A percentile compares a stretch with the other conserved stretches of the same genome.
These are phyloP conservation scores for Solanum pinnatisectum DNA, from an alignment of 257 asterid species.

Conservation along the genomic window DNA sequence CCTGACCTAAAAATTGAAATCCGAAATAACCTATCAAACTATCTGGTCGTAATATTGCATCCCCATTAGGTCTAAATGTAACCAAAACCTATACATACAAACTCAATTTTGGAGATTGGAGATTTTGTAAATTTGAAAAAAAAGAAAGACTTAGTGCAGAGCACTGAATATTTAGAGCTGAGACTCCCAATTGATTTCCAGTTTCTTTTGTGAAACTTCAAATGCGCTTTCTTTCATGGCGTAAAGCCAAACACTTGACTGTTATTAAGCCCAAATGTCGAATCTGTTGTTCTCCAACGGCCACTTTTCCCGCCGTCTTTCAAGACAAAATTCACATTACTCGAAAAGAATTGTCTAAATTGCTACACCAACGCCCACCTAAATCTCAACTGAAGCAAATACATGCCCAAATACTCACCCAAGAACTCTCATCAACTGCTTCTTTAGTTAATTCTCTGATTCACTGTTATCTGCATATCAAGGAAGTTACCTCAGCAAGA, in stretches of 20 bases:
- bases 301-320: slow-evolving; percentile 2
- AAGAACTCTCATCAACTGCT: slow-evolving; percentile 14
- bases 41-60: background rate
- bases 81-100: background rate
- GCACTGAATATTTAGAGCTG: background rate
- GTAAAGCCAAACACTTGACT: background rate
- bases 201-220: background rate
- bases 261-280: background rate
- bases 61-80: background rate
- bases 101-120: background rate
- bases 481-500: slow-evolving; percentile 27
- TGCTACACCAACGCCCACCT: slow-evolving; percentile 44
- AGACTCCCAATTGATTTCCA: background rate
- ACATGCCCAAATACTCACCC: slow-evolving; percentile 52
- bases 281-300: background rate
- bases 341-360: slow-evolving; percentile 27
- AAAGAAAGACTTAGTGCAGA: background rate
- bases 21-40: background rate
- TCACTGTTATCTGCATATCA: slow-evolving; percentile 53
- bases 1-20: background rate
- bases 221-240: background rate
- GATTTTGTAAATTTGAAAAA: background rate
- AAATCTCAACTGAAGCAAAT: slow-evolving; percentile 45
- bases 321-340: slow-evolving; percentile 12
- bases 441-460: slow-evolving; percentile 45